A percentile compares a stretch with the other conserved stretches of the same genome.
phyloP scores from a whole-genome alignment of 2,329 filamentous ascomycete species.

The Pseudohalonectria lignicola region DNA sequence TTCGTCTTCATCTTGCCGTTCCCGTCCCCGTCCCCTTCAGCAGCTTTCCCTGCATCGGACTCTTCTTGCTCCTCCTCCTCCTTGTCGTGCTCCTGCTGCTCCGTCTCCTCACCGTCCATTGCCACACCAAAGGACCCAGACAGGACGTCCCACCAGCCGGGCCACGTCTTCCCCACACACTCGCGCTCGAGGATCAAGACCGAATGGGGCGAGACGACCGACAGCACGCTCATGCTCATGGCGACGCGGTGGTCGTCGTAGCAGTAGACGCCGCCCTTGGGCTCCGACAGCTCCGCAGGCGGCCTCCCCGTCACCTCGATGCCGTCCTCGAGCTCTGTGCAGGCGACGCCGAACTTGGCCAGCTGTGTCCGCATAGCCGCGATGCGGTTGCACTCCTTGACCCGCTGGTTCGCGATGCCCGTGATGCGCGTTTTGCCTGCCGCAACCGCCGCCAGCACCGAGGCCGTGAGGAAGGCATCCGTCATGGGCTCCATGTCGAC shows the following conservation, averaged over 20 bases:
- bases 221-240: constrained; percentile 94
- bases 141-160: constrained; percentile 93
- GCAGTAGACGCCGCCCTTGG: constrained; percentile 66
- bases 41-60: not conserved
- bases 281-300: constrained; percentile 35
- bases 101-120: constrained; percentile 62
- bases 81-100: constrained; percentile 12
- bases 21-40: too few relatives aligned
- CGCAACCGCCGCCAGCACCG: constrained; percentile 83
- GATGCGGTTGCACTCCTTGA: constrained; percentile 97
- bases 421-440: constrained; percentile 74
- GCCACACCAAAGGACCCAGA: constrained; percentile 65
- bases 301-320: constrained; percentile 58
- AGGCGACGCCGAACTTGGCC: constrained; percentile 82
- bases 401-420: constrained; percentile 93
- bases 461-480: constrained; percentile 92
- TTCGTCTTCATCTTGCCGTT: not conserved
- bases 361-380: constrained; percentile 91
- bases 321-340: constrained; percentile 86
- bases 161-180: constrained; percentile 96
- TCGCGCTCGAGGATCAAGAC: constrained; percentile 80
- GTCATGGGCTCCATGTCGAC: constrained; percentile 99
- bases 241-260: constrained; percentile 97
- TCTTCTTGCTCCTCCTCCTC: constrained; percentile 9
- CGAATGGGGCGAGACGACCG: constrained; percentile 57